Evolutionary conservation across 345 rosid species (phyloP), one percentile per base, ranked within the genome.

Genomic region (Physaria fendleri): DNA sequence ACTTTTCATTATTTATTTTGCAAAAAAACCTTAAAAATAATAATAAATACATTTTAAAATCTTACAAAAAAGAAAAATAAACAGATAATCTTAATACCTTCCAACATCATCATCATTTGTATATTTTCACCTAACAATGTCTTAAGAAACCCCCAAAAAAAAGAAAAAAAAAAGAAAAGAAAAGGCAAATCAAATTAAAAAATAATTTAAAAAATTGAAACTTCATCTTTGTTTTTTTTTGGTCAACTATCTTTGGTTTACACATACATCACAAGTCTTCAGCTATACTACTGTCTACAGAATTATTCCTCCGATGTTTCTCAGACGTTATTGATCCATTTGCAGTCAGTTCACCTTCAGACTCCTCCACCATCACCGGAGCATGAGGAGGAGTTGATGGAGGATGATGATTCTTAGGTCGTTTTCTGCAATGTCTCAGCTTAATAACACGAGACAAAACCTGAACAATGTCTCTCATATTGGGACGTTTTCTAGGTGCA

Each of bases 381-480:
- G 58, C 5, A 8, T 30, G 50, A 27, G 44, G 60, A 17, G 54
- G 54, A 15, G 22, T n/a, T n/a, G 77, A n/a, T n/a, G n/a, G n/a
- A n/a, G n/a, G n/a, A n/a, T n/a, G n/a, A n/a, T n/a, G n/a, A n/a
- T n/a, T n/a, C n/a, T n/a, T n/a, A n/a, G n/a, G n/a, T 62, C 82
- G 90, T 66, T 71, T 82, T 68, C 68, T 86, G 20, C 12, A 57
- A 71, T 82, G 89, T 60, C 94, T 83, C 33, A 67, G 8, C 64
- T 89, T 89, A 30, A 87, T 68, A 46, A 93, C 74, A 74, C 86
- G 76, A 2, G 90, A 59, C 55, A 93, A 81, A 29, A 82, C 92
- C 74, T 83, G 97, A 39, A 93, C 99, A 20, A 83, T 81, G 76
- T 93, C 99, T 59, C 99, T 81, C 96, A 90, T 87, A 54, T 85